These are phyloP conservation scores for Euclidium syriacum DNA, from an alignment of 345 rosid genomes.

Conservation along the genomic window DNA sequence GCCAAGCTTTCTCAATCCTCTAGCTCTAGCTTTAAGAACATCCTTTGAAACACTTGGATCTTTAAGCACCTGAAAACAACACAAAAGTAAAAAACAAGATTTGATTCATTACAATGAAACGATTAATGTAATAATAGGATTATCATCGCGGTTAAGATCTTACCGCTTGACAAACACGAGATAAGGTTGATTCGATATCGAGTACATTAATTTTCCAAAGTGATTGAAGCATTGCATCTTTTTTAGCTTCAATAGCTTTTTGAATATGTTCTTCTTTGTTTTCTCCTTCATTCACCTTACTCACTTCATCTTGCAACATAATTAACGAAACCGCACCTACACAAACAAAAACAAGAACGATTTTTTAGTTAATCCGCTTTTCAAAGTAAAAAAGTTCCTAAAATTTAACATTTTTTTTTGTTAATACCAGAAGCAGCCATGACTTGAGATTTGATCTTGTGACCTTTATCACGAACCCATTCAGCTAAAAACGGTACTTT, in stretches of 20 bases:
- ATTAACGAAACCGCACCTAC: slow-evolving; percentile 84
- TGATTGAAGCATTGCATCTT: slow-evolving; percentile 77
- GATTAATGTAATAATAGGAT: neutral
- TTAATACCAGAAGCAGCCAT: slow-evolving; percentile 88
- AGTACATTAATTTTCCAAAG: slow-evolving; percentile 96
- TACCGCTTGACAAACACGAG: slow-evolving; percentile 76
- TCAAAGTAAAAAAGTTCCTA: neutral
- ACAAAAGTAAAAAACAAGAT: neutral
- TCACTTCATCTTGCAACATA: slow-evolving; percentile 78
- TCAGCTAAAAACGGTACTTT: slow-evolving; percentile 94
- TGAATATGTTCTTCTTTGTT: slow-evolving; percentile 60
- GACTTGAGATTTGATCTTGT: slow-evolving; percentile 84
- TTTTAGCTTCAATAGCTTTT: slow-evolving; percentile 71
- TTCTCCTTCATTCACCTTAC: slow-evolving; percentile 54
- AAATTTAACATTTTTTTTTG: neutral
- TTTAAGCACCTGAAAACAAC: slow-evolving; percentile 54
- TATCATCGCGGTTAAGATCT: slow-evolving; percentile 24
- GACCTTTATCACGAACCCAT: slow-evolving; percentile 99
- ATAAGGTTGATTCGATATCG: slow-evolving; percentile 83
- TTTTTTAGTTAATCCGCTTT: neutral
- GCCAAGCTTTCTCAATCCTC: slow-evolving; percentile 79
- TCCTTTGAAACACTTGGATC: slow-evolving; percentile 80
- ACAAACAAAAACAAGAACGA: neutral
- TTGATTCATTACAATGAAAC: neutral
- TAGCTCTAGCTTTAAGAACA: slow-evolving; percentile 54